Evolutionary conservation across 176 grass and related monocot species (phyloP).

Genomic region (Saccharum spontaneum): DNA sequence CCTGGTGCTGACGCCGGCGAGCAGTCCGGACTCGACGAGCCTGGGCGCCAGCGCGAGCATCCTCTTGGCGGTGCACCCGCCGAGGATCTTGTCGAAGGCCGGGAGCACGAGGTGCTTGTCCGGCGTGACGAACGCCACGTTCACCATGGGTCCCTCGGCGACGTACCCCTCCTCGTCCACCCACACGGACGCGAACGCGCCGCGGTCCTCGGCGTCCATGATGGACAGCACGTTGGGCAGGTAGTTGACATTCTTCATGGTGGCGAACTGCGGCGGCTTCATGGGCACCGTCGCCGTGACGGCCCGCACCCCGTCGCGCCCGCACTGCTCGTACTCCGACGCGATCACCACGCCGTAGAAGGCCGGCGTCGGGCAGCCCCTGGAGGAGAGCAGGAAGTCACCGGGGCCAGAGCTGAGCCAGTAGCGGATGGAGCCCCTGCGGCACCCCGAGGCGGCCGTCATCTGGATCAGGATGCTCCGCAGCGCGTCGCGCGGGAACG

Average conservation of each 20-base stretch:
- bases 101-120: constrained; percentile 59
- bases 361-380: constrained; percentile 44
- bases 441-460: constrained; percentile 72
- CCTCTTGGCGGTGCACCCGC: constrained; percentile 74
- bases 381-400: constrained; percentile 74
- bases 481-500: constrained; percentile 53
- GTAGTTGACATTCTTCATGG: constrained; percentile 91
- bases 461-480: constrained; percentile 70
- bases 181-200: constrained; percentile 72
- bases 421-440: constrained; percentile 75
- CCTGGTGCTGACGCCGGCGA: constrained; percentile 32
- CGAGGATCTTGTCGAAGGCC: constrained; percentile 67
- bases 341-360: constrained; percentile 84
- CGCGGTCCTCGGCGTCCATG: constrained; percentile 83
- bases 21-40: constrained; percentile 50
- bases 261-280: constrained; percentile 86
- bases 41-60: constrained; percentile 60
- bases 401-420: constrained; percentile 76
- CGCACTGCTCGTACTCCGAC: constrained; percentile 56
- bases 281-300: constrained; percentile 84
- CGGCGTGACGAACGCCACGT: constrained; percentile 76
- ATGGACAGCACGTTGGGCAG: constrained; percentile 86
- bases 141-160: constrained; percentile 83
- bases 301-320: constrained; percentile 58
- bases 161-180: constrained; percentile 58